phyloP scores from a whole-genome alignment of 1,284 basidiomycete species.

The Ceratobasidium sp. region DNA sequence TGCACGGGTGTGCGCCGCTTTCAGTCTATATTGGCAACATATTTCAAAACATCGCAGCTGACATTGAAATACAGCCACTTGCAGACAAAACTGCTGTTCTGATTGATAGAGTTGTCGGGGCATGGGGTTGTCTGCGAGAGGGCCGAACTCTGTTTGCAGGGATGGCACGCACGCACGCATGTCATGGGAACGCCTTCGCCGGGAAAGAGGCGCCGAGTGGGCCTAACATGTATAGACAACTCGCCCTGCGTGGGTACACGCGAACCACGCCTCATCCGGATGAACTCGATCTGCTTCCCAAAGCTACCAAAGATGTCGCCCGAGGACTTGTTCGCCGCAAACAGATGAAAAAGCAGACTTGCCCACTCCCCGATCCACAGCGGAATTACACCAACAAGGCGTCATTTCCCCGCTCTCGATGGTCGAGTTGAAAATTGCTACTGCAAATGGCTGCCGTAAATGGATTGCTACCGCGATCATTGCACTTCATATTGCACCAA shows the following conservation, averaged over 20 bases:
- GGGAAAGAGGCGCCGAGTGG: slow-evolving; percentile 36
- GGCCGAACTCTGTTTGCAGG: slow-evolving; percentile 21
- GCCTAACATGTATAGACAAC: slow-evolving; percentile 10
- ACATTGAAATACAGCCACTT: slow-evolving; percentile 28
- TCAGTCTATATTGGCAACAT: slow-evolving; percentile 18
- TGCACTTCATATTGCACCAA: not conserved
- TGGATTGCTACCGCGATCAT: not conserved
- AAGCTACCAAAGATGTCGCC: slow-evolving; percentile 18
- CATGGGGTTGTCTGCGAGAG: slow-evolving; percentile 17
- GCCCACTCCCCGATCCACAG: not conserved
- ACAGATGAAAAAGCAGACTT: slow-evolving; percentile 7
- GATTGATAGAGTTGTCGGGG: slow-evolving; percentile 35
- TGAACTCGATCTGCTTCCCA: slow-evolving; percentile 22
- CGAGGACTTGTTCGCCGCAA: slow-evolving; percentile 6
- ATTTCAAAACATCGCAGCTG: slow-evolving; percentile 30
- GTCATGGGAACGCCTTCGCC: slow-evolving; percentile 38
- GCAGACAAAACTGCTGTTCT: slow-evolving; percentile 17
- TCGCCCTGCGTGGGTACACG: not conserved
- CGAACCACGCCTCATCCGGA: slow-evolving; percentile 17
- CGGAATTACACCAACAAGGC: not conserved
- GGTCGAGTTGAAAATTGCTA: not conserved
- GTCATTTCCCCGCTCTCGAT: not conserved
- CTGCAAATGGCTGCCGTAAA: not conserved
- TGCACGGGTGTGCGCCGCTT: slow-evolving; percentile 16
- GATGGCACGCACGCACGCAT: slow-evolving; percentile 18